Conservation (phyloP, 228 moss, liverwort and hornwort genomes). For the Sphagnum fallax region DNA sequence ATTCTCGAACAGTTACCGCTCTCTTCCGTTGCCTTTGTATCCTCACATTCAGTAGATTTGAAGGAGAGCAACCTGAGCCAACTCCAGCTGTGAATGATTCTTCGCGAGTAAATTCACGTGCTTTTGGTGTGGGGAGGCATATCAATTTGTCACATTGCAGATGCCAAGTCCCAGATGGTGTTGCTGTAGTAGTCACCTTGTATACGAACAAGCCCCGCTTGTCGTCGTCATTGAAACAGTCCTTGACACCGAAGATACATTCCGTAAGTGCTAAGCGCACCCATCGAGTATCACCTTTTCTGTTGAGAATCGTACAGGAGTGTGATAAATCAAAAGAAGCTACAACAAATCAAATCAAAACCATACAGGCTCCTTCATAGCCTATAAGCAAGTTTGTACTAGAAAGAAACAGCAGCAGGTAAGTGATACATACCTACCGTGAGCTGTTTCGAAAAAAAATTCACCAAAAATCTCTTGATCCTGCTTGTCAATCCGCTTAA, state of each 20-base stretch:
- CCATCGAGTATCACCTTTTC: background rate
- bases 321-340: background rate
- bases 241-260: background rate
- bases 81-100: background rate
- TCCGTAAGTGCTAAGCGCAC: background rate
- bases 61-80: background rate
- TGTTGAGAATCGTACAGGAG: background rate
- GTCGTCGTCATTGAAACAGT: background rate
- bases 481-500: no score
- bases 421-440: no score
- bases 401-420: no score
- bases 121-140: background rate
- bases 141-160: background rate
- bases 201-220: background rate
- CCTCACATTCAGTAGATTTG: background rate
- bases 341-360: background rate
- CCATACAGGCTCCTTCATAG: background rate
- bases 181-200: constrained; percentile 1
- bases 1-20: no score
- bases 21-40: background rate
- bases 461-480: no score
- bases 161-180: background rate
- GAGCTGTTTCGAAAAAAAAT: no score
- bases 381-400: no score
- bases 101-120: background rate